Conservation (phyloP, 495 filamentous ascomycete species). For the Astrothelium subdiscretum region DNA sequence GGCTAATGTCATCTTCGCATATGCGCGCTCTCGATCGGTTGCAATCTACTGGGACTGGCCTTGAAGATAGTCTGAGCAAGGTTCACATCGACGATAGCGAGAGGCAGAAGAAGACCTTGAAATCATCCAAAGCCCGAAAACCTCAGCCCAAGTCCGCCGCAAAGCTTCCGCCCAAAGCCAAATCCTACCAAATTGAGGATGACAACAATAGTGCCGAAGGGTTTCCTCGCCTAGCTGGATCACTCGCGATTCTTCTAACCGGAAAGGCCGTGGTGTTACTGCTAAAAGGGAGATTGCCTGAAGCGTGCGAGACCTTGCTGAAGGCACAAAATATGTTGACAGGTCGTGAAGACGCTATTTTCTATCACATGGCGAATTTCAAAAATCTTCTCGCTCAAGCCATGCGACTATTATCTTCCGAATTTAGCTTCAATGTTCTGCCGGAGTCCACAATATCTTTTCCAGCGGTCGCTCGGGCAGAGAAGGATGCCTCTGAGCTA, state of each 20-base stretch:
- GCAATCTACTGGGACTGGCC: neutral
- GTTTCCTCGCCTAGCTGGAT: neutral
- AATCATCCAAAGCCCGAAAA: neutral
- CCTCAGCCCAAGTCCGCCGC: neutral
- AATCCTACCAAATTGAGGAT: neutral
- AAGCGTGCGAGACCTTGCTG: neutral
- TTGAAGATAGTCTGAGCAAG: neutral
- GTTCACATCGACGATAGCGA: neutral
- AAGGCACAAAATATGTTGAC: neutral
- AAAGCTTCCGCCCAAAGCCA: neutral
- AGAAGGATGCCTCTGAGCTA: slow-evolving; percentile 4
- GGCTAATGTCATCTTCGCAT: neutral
- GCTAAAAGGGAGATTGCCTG: neutral
- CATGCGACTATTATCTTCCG: slow-evolving; percentile 55
- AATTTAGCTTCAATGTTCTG: slow-evolving; percentile 79
- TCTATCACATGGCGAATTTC: slow-evolving; percentile 24
- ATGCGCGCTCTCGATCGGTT: neutral
- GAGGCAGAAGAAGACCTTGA: neutral
- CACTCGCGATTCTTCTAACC: neutral
- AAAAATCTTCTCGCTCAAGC: slow-evolving; percentile 47
- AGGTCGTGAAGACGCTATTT: neutral
- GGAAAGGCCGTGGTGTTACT: neutral
- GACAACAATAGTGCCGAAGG: neutral
- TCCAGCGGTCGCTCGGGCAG: slow-evolving; percentile 44
- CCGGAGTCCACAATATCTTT: slow-evolving; percentile 85